phyloP scores from a whole-genome alignment of 768 basidiomycete genomes.

The Rhizopogon vesiculosus region DNA sequence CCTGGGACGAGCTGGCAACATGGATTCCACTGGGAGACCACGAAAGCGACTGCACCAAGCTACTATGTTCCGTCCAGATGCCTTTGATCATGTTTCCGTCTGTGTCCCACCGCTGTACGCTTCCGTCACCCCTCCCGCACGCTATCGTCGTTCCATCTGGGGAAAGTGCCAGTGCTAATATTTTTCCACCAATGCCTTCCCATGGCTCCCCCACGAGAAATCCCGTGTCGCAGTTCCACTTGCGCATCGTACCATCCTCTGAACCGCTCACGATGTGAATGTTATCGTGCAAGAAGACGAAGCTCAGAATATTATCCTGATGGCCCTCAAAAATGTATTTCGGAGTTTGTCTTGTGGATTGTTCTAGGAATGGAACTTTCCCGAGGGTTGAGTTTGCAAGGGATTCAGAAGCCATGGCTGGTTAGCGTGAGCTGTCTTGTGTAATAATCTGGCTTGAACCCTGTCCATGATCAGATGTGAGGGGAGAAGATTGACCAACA shows the following conservation, averaged over 20 bases:
- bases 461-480: neutral
- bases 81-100: neutral
- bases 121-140: neutral
- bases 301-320: neutral
- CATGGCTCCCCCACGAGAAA: too few relatives aligned
- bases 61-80: neutral
- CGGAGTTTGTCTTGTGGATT: neutral
- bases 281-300: too few relatives aligned
- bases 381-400: neutral
- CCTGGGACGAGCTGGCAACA: neutral
- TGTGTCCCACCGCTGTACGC: neutral
- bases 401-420: neutral
- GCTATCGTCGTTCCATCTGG: neutral
- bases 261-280: too few relatives aligned
- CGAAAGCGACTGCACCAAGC: neutral
- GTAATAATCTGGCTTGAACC: too few relatives aligned
- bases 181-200: too few relatives aligned
- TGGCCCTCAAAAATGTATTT: neutral
- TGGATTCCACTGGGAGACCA: neutral
- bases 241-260: too few relatives aligned
- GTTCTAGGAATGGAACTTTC: neutral
- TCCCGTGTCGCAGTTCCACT: too few relatives aligned
- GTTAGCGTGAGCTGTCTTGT: too few relatives aligned
- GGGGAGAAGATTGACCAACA: neutral
- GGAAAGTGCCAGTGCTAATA: neutral